Base-by-base conservation (phyloP, 805 yeast genomes). In the Aciculoconidium aculeatum region DNA sequence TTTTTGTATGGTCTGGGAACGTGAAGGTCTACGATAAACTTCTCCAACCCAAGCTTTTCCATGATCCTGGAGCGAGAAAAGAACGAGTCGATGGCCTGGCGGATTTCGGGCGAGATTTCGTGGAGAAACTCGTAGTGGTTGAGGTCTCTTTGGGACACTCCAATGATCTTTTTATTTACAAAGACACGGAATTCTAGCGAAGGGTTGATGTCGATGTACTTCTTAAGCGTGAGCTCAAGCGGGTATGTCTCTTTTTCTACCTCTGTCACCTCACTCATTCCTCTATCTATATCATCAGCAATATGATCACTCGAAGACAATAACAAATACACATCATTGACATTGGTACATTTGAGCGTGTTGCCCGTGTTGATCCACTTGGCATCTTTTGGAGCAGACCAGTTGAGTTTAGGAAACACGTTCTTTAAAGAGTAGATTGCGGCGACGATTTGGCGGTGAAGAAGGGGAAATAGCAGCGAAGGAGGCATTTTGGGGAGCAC, bases 351-450 rank as follows among this genome's bases (percentile, higher is more conserved):
- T 45, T 74, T 70, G 70, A 81, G 71, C 3, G 84, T 69, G 45
- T 85, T 83, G 17, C 81, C 76, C 3, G 92, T 70, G 45, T 82
- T 58, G 12, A 92, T 90, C 98, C 97, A 92, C 0, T 78, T 72
- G 2, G 97, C 84, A 57, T 92, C 99, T 48, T 78, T 80, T 1
- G 99, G 98, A 2, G 96, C 82, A 1, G 96, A 86, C 98, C 98
- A 92, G 61, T 92, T 92, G 42, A 90, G 61, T 48, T 92, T 92
- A 1, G 97, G 97, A 1, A 85, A 69, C 2, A 87, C 85, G 27
- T 51, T 55, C n/a, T n/a, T n/a, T 15, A 70, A 59, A 23, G 65
- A 61, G 3, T 40, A 36, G 9, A 92, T 70, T 0, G 65, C 47
- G 0, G 42, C 35, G 19, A 58, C 58, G 11, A 90, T 63, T 23